phyloP scores from a whole-genome alignment of 371 early-diverging fungal species.

The Mortierella sp. region DNA sequence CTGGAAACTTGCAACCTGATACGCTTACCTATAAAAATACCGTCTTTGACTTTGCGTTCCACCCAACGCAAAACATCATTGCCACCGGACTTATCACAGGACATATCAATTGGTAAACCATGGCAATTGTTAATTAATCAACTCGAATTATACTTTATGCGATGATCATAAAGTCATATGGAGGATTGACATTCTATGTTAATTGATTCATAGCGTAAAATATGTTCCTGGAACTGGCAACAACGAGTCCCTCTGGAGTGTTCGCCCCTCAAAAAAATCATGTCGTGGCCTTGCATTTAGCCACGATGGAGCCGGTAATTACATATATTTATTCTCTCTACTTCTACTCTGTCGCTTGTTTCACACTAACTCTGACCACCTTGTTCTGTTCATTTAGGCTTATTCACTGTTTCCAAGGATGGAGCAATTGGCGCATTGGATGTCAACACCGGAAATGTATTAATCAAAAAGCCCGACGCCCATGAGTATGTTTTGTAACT shows the following conservation, averaged over 20 bases:
- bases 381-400: slow-evolving; percentile 47
- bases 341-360: not conserved
- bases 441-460: slow-evolving; percentile 72
- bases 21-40: slow-evolving; percentile 50
- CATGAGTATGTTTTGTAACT: slow-evolving; percentile 72
- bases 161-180: not conserved
- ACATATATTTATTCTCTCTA: not conserved
- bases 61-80: slow-evolving; percentile 76
- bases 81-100: slow-evolving; percentile 86
- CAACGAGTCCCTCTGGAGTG: slow-evolving; percentile 69
- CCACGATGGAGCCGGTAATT: slow-evolving; percentile 76
- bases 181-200: slow-evolving; percentile 16
- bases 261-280: slow-evolving; percentile 83
- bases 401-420: slow-evolving; percentile 88
- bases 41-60: slow-evolving; percentile 81
- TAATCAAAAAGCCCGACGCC: slow-evolving; percentile 71
- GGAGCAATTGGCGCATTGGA: slow-evolving; percentile 81
- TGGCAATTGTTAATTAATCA: not conserved
- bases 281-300: slow-evolving; percentile 85
- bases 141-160: not conserved
- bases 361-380: not conserved
- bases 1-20: slow-evolving; percentile 36
- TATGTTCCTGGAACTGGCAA: slow-evolving; percentile 66
- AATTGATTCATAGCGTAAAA: slow-evolving; percentile 45
- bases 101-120: slow-evolving; percentile 74